Percentiles rank a stretch among this genome's conserved stretches.
phyloP scores from a whole-genome alignment of 1,284 basidiomycete species.

The Pyrrhoderma noxium region DNA sequence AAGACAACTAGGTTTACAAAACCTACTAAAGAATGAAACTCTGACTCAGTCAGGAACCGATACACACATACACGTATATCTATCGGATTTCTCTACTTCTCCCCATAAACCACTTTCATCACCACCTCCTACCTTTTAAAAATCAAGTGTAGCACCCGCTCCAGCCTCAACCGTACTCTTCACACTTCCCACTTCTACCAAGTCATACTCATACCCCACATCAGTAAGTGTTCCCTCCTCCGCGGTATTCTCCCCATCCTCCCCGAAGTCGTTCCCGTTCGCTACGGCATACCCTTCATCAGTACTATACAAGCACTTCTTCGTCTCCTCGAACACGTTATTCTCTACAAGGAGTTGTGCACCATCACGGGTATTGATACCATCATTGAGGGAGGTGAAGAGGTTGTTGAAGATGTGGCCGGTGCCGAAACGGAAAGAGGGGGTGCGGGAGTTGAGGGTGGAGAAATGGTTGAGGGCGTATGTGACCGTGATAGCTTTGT shows the following conservation, averaged over 20 bases:
- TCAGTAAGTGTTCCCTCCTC: slow-evolving; percentile 29
- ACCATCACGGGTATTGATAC: slow-evolving; percentile 43
- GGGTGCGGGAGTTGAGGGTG: slow-evolving; percentile 24
- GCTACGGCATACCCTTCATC: slow-evolving; percentile 29
- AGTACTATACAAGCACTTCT: slow-evolving; percentile 35
- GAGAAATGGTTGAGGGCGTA: slow-evolving; percentile 34
- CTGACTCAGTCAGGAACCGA: too few species aligned
- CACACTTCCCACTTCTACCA: slow-evolving; percentile 26
- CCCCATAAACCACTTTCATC: too few species aligned
- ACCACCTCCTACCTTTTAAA: slow-evolving; percentile 21
- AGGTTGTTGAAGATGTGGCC: slow-evolving; percentile 43
- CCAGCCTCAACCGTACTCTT: slow-evolving; percentile 26
- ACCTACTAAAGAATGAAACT: too few species aligned
- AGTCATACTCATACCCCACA: slow-evolving; percentile 32
- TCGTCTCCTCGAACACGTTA: slow-evolving; percentile 35
- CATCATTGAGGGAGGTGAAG: slow-evolving; percentile 38
- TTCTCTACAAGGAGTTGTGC: slow-evolving; percentile 42
- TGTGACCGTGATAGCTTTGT: slow-evolving; percentile 33
- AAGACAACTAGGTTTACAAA: too few species aligned
- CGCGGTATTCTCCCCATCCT: slow-evolving; percentile 27
- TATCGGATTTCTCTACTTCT: too few species aligned
- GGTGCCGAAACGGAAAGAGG: slow-evolving; percentile 32
- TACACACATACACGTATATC: too few species aligned
- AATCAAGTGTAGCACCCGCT: slow-evolving; percentile 34
- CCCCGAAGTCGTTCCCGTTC: slow-evolving; percentile 22